These are phyloP conservation scores for Malbranchea zuffiana DNA, from an alignment of 2,329 filamentous ascomycete genomes.

Conservation along the genomic window DNA sequence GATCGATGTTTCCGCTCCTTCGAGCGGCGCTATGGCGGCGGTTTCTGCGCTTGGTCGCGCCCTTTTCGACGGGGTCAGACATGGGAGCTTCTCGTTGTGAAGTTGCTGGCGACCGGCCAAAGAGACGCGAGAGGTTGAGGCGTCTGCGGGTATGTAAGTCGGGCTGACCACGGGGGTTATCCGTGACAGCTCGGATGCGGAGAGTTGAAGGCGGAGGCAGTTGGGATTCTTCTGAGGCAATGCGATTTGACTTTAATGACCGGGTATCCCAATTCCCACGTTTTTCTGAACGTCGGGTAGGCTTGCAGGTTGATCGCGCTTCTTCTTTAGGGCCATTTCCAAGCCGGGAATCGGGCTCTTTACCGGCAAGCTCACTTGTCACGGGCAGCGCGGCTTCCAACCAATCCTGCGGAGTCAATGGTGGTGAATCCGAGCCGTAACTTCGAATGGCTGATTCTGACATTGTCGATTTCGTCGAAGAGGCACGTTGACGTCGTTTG, in stretches of 20 bases:
- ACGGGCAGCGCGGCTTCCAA: constrained; percentile 29
- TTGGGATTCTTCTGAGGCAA: background rate
- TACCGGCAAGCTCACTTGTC: constrained; percentile 4
- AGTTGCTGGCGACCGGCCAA: constrained; percentile 1
- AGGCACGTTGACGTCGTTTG: constrained; percentile 10
- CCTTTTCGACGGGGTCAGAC: background rate
- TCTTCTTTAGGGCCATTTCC: no score
- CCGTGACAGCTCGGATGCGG: constrained; percentile 3
- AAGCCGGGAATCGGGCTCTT: no score
- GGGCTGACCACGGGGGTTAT: background rate
- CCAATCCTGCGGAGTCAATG: constrained; percentile 34
- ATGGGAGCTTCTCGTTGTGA: no score
- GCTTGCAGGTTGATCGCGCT: background rate
- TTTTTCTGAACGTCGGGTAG: background rate
- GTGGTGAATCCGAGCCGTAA: constrained; percentile 19
- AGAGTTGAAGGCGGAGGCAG: background rate
- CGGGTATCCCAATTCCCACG: no score
- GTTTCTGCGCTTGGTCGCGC: background rate
- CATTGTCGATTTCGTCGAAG: background rate
- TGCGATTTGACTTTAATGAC: background rate
- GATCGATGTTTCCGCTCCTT: constrained; percentile 3
- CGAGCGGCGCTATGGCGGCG: background rate
- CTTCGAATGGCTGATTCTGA: constrained; percentile 6
- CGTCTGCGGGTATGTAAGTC: background rate
- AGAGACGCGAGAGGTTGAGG: constrained; percentile 1